Evolutionary conservation across 305 asterid genomes (phyloP).

Genomic region (Fraxinus platypoda): DNA sequence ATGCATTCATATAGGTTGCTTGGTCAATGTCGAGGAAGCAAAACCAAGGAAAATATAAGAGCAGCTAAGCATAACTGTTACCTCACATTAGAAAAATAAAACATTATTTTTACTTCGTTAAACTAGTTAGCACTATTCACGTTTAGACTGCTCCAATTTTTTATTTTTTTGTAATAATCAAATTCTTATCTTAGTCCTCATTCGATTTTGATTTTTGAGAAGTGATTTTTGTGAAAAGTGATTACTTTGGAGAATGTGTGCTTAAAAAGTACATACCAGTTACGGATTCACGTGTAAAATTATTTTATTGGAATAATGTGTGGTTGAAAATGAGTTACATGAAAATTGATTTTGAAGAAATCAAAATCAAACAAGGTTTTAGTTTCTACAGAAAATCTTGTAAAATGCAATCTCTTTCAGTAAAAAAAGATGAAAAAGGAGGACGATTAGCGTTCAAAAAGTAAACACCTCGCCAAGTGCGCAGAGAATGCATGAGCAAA

Average conservation of each 20-base stretch:
- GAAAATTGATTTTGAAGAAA: not conserved
- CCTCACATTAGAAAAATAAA: not conserved
- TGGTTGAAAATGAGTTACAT: not conserved
- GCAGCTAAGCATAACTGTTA: not conserved
- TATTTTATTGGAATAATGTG: not conserved
- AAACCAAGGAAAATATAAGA: not conserved
- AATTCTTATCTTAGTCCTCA: not conserved
- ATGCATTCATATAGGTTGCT: not conserved
- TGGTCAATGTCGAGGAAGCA: not conserved
- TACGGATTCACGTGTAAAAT: not conserved
- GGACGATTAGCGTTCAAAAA: slow-evolving; percentile 2
- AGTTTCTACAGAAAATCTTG: not conserved
- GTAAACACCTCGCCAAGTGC: slow-evolving; percentile 78
- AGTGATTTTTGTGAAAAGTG: not conserved
- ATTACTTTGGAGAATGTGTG: not conserved
- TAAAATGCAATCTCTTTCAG: not conserved
- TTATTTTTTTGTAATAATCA: not conserved
- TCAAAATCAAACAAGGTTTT: not conserved
- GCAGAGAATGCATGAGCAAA: slow-evolving; percentile 98
- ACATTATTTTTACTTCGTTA: not conserved
- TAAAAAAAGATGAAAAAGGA: not conserved
- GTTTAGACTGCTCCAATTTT: not conserved
- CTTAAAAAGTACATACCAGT: not conserved
- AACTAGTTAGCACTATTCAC: not conserved
- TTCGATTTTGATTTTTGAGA: not conserved